Evolutionary conservation across 441 rosid genomes (phyloP), one percentile per base, ranked within the genome.

Genomic region (Mallotus japonicus): DNA sequence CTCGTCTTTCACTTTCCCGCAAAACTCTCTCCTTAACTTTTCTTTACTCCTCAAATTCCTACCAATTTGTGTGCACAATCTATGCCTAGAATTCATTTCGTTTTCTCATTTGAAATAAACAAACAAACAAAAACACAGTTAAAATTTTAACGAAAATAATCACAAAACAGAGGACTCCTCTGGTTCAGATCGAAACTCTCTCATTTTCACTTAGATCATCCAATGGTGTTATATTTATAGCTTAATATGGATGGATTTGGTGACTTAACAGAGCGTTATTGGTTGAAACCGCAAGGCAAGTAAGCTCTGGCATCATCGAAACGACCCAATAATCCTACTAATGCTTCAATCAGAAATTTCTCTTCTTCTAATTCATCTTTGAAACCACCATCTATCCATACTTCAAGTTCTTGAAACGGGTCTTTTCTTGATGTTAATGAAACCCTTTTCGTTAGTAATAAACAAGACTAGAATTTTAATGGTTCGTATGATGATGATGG

Each of bases 221-320:
- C 32, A 53, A 53, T 3, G 16, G 2, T 34, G 19, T 3, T 10
- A 15, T 61, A 20, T 24, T 67, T 61, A 44, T 16, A 47, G 65
- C 44, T 47, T 44, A 65, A 2, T 0, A 90, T 94, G 99, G 99
- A 95, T 63, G 90, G 89, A 67, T 92, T 95, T 66, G 92, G 95
- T 51, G 90, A 87, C 24, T 82, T 92, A n/a, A 92, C 99, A 61
- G 91, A 92, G 84, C 85, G 89, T 15, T 92, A 77, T 56, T 96
- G 99, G 70, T 74, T 95, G 15, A 95, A 92, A 72, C 90, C 91
- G 5, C 98, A 91, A 77, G 96, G 96, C 0, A 92, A 91, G 85
- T 87, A 97, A 53, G 88, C 95, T 78, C 97, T 92, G 96, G 88
- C 95, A 9, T 83, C 87, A 20, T 81, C 90, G 0, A 94, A 85